A percentile compares a stretch with the other conserved stretches of the same genome.
Evolutionary conservation across 148 eudicot species (phyloP).

Genomic region (Chenopodium suecicum): DNA sequence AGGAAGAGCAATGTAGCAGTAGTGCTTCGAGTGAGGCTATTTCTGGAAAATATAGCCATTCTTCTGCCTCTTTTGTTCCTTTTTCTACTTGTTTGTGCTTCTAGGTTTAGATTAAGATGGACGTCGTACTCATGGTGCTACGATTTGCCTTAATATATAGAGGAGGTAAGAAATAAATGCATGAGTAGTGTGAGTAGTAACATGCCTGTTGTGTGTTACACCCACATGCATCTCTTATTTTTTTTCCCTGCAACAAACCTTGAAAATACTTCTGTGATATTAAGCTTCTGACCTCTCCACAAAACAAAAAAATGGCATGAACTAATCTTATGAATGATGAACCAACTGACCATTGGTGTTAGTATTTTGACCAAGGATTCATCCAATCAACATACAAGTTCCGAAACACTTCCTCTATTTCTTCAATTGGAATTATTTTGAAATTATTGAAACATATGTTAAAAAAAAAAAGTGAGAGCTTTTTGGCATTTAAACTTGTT

Average conservation of each 20-base stretch:
- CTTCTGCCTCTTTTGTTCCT: background rate
- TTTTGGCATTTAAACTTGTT: no score
- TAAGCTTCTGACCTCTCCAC: background rate
- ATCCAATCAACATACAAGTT: background rate
- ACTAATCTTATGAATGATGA: background rate
- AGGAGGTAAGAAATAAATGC: slow-evolving; percentile 18
- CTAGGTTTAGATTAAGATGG: background rate
- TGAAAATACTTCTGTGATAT: background rate
- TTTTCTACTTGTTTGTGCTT: background rate
- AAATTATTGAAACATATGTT: no score
- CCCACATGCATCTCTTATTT: slow-evolving; percentile 26
- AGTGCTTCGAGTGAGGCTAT: slow-evolving; percentile 1
- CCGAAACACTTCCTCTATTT: background rate
- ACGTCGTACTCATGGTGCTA: background rate
- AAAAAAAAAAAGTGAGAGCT: no score
- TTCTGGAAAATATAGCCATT: slow-evolving; percentile 22
- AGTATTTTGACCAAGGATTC: background rate
- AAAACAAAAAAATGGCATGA: background rate
- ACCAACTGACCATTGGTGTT: background rate
- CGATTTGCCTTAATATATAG: slow-evolving; percentile 12
- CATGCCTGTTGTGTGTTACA: slow-evolving; percentile 41
- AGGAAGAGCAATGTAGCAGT: slow-evolving; percentile 21
- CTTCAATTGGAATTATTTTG: no score
- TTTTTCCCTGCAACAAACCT: slow-evolving; percentile 17
- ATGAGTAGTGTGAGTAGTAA: slow-evolving; percentile 26